Conservation (phyloP, 192 early-diverging fungal species). For the Umbelopsis ramanniana region DNA sequence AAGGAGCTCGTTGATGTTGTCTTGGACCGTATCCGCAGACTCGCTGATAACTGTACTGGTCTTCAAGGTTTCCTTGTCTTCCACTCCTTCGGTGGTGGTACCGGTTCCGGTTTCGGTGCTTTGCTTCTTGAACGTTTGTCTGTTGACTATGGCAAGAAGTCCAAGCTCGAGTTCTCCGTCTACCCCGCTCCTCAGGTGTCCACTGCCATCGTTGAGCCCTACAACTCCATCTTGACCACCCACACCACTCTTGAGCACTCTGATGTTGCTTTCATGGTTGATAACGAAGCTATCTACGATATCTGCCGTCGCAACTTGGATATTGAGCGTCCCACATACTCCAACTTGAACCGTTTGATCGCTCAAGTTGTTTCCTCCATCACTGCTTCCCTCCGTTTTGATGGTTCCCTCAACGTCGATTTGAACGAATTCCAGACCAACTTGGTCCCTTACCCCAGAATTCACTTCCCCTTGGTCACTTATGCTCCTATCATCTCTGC, state of each 20-base stretch:
- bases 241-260: slow-evolving; percentile 99
- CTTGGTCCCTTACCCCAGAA: slow-evolving; percentile 99
- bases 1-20: slow-evolving; percentile 98
- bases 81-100: slow-evolving; percentile 99
- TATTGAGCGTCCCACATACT: slow-evolving; percentile 96
- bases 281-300: slow-evolving; percentile 99
- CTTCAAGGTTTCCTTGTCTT: slow-evolving; percentile 99
- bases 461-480: slow-evolving; percentile 98
- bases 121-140: slow-evolving; percentile 97
- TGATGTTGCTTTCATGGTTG: slow-evolving; percentile 99
- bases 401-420: slow-evolving; percentile 98
- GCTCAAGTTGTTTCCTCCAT: slow-evolving; percentile 99
- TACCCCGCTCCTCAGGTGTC: slow-evolving; percentile 98
- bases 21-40: slow-evolving; percentile 95
- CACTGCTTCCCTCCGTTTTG: slow-evolving; percentile 98
- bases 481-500: slow-evolving; percentile 95
- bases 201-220: slow-evolving; percentile 97
- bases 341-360: slow-evolving; percentile 96
- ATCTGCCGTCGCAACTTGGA: slow-evolving; percentile 98
- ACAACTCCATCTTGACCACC: slow-evolving; percentile 99
- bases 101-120: slow-evolving; percentile 98
- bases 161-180: slow-evolving; percentile 99
- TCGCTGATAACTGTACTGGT: slow-evolving; percentile 97
- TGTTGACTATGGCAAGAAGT: slow-evolving; percentile 99
- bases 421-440: slow-evolving; percentile 99